These are phyloP conservation scores for Chaetothyriales sp. DNA, from an alignment of 2,329 filamentous ascomycete species.

Conservation along the genomic window DNA sequence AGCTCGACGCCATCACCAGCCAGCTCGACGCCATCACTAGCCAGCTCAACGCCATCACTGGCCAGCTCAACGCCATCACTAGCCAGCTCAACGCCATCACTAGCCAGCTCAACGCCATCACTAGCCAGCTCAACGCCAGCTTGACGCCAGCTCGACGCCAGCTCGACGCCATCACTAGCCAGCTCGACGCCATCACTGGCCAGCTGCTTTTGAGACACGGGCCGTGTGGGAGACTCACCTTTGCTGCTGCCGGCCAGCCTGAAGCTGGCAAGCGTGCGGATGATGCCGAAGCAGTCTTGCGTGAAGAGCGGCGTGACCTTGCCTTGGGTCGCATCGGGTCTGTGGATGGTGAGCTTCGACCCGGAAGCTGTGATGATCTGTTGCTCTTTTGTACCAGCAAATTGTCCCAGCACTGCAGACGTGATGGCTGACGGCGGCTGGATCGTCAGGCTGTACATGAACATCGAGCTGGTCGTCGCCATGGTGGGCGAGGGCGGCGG, in stretches of 20 bases:
- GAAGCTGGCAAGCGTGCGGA: conserved; percentile 76
- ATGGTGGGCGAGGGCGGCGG: conserved; percentile 38
- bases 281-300: conserved; percentile 93
- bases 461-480: conserved; percentile 98
- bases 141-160: neutral
- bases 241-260: conserved; percentile 86
- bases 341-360: conserved; percentile 74
- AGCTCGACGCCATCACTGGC: neutral
- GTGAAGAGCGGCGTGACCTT: conserved; percentile 77
- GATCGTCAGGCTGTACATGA: conserved; percentile 93
- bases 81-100: neutral
- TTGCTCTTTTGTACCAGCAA: conserved; percentile 91
- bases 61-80: neutral
- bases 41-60: neutral
- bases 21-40: neutral
- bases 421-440: conserved; percentile 81
- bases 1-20: neutral
- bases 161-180: neutral
- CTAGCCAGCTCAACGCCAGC: neutral
- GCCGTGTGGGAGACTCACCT: conserved; percentile 45
- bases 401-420: conserved; percentile 86
- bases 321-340: conserved; percentile 70
- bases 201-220: neutral
- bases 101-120: neutral
- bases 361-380: conserved; percentile 91